Conservation (phyloP, 805 yeast species). For the Lipomyces sp. region DNA sequence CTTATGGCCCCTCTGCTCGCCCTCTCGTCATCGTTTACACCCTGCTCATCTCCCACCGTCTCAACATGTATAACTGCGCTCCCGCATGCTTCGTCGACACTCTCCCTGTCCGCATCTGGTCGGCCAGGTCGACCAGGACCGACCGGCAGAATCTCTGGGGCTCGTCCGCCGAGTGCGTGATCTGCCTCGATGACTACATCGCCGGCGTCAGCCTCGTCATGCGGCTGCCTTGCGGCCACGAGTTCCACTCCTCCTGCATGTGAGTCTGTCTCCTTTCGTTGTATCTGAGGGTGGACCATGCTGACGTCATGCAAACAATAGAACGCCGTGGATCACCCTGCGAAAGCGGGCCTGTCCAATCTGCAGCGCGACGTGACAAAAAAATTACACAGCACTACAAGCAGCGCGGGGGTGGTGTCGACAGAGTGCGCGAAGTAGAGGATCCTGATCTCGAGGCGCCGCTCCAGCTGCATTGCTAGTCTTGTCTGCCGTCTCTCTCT, state of each 20-base stretch:
- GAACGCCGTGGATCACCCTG: constrained; percentile 56
- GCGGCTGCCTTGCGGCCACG: constrained; percentile 58
- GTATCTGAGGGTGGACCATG: no score
- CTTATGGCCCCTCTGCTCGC: constrained; percentile 43
- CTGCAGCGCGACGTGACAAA: constrained; percentile 45
- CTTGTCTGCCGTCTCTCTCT: not conserved
- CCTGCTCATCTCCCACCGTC: constrained; percentile 39
- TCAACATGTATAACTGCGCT: constrained; percentile 39
- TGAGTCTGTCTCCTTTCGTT: no score
- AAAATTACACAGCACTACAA: not conserved
- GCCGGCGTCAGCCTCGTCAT: constrained; percentile 49
- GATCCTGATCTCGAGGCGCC: constrained; percentile 22
- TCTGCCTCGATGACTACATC: constrained; percentile 54
- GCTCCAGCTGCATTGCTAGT: constrained; percentile 22
- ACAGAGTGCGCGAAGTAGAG: not conserved
- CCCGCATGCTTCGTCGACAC: constrained; percentile 39
- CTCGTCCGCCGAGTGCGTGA: constrained; percentile 55
- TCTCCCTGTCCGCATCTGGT: constrained; percentile 41
- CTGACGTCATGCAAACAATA: no score
- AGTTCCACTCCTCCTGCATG: constrained; percentile 58
- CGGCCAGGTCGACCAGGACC: constrained; percentile 2
- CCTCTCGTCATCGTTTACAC: constrained; percentile 39
- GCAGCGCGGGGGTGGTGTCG: not conserved
- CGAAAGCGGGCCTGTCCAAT: constrained; percentile 57
- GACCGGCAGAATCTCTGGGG: constrained; percentile 39